Percentiles rank a stretch among this genome's conserved stretches.
phyloP scores from a whole-genome alignment of 495 filamentous ascomycete genomes.

The Daldinia bambusicola region DNA sequence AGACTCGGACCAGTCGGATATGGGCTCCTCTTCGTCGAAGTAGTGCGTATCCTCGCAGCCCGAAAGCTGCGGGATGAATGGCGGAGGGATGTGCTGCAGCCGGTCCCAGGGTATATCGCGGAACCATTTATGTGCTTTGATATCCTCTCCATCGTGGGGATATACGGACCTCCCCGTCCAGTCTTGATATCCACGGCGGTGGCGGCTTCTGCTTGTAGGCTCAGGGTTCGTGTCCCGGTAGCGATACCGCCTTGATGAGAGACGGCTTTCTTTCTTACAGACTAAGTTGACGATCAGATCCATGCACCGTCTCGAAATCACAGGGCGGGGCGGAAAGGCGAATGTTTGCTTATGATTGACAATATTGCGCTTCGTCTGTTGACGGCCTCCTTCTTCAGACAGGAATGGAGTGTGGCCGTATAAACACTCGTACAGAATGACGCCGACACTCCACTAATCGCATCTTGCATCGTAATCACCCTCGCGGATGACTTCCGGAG shows the following conservation, averaged over 20 bases:
- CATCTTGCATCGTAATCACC: constrained; percentile 89
- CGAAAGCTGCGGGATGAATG: constrained; percentile 77
- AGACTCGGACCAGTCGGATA: constrained; percentile 64
- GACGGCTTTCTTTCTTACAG: constrained; percentile 76
- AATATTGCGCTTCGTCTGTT: constrained; percentile 83
- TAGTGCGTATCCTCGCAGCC: constrained; percentile 85
- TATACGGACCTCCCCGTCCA: constrained; percentile 72
- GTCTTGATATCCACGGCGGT: constrained; percentile 44
- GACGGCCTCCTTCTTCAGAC: constrained; percentile 72
- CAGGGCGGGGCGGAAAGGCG: constrained; percentile 71
- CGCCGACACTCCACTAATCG: constrained; percentile 95
- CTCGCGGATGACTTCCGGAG: constrained; percentile 88
- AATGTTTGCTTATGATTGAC: constrained; percentile 63
- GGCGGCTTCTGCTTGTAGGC: constrained; percentile 27
- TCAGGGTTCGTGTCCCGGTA: constrained; percentile 42
- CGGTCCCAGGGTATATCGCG: constrained; percentile 72
- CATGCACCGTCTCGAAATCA: constrained; percentile 69
- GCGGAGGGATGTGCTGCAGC: constrained; percentile 73
- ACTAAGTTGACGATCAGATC: constrained; percentile 81
- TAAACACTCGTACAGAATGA: constrained; percentile 93
- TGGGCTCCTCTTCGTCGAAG: constrained; percentile 82
- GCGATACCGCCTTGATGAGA: constrained; percentile 77
- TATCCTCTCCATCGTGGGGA: constrained; percentile 78
- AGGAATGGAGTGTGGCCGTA: constrained; percentile 93
- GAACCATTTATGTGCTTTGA: constrained; percentile 82